phyloP scores from a whole-genome alignment of 2,329 filamentous ascomycete genomes.

The Hymenoscyphus scutula region DNA sequence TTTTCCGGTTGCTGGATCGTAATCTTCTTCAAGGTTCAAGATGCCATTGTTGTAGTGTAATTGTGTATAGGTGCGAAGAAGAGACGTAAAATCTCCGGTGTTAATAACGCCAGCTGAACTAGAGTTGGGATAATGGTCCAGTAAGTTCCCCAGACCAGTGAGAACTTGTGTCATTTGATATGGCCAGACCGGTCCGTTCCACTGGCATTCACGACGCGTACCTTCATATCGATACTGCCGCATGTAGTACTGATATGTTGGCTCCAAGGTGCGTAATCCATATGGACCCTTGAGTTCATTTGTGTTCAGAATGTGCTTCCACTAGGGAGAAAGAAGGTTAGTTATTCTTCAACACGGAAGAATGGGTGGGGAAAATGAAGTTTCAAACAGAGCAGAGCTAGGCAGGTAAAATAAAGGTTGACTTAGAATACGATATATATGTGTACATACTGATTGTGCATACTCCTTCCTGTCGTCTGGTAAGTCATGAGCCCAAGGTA shows the following conservation, averaged over 20 bases:
- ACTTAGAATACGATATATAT: too few species aligned
- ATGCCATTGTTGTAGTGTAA: not conserved
- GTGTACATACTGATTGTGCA: not conserved
- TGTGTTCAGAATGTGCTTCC: not conserved
- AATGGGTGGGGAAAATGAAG: too few species aligned
- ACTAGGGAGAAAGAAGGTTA: not conserved
- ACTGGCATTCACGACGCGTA: not conserved
- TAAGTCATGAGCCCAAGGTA: not conserved
- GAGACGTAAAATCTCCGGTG: not conserved
- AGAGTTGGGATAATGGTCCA: not conserved
- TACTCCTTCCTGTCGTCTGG: not conserved
- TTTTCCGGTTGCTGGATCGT: not conserved
- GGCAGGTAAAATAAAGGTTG: too few species aligned
- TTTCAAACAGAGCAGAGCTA: too few species aligned
- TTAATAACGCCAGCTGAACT: not conserved
- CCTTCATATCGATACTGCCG: not conserved
- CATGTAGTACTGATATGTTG: not conserved
- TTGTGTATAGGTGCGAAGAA: not conserved
- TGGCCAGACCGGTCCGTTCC: not conserved
- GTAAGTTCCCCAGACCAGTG: not conserved
- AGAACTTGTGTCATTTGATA: not conserved
- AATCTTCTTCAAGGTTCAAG: not conserved
- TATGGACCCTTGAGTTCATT: not conserved
- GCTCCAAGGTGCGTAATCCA: not conserved
- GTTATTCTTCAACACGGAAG: too few species aligned